phyloP scores from a whole-genome alignment of 2,329 filamentous ascomycete genomes.

The Exophiala sp. region DNA sequence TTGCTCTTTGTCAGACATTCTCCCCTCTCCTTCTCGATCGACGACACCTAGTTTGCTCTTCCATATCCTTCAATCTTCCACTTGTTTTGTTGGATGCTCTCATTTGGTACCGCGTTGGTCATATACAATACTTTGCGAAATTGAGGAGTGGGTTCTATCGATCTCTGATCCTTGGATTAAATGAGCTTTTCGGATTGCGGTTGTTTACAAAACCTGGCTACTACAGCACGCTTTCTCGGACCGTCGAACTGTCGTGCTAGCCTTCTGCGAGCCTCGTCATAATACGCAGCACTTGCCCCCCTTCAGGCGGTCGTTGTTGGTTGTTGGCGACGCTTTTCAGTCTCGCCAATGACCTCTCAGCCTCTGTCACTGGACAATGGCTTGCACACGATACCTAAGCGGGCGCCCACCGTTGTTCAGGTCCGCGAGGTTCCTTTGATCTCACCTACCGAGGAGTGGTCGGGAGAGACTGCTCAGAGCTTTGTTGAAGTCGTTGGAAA shows the following conservation, averaged over 20 bases:
- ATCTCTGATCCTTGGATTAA: neutral
- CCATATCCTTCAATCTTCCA: slow-evolving; percentile 3
- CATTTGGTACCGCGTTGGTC: neutral
- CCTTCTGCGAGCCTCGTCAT: neutral
- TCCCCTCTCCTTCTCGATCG: neutral
- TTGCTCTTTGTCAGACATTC: neutral
- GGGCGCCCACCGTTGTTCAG: slow-evolving; percentile 13
- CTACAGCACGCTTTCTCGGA: neutral
- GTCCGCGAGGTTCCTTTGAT: slow-evolving; percentile 13
- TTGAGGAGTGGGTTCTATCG: neutral
- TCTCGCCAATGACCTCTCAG: slow-evolving; percentile 22
- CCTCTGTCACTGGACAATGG: slow-evolving; percentile 17
- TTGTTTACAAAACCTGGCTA: neutral
- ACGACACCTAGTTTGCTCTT: neutral
- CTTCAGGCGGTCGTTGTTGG: neutral
- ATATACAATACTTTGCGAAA: neutral
- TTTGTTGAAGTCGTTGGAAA: slow-evolving; percentile 12
- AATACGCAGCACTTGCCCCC: neutral
- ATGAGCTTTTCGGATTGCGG: neutral
- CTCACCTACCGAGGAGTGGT: slow-evolving; percentile 7
- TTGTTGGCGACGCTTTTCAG: neutral
- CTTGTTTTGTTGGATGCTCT: neutral
- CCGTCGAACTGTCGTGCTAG: no score
- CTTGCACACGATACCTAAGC: slow-evolving; percentile 13
- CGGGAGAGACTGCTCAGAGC: neutral